A percentile compares a stretch with the other conserved stretches of the same genome.
Evolutionary conservation across 2,329 filamentous ascomycete species (phyloP).

Genomic region (Paecilomyces fulvus): DNA sequence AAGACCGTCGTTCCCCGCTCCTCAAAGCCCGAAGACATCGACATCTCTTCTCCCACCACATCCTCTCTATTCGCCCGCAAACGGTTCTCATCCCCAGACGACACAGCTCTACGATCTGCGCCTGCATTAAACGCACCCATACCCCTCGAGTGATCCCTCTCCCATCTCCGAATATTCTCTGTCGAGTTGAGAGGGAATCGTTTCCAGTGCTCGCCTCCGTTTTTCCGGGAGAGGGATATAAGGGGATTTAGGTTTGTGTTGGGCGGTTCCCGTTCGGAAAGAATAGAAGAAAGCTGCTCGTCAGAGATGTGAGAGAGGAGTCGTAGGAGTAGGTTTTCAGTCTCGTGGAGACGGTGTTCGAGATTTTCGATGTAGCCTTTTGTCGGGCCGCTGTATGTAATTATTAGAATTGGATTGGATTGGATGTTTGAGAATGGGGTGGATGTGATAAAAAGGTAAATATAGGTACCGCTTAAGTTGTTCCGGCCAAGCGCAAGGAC

Average conservation of each 20-base stretch:
- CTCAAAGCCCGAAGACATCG: background rate
- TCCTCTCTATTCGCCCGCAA: background rate
- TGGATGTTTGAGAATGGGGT: no score
- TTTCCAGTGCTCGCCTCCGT: slow-evolving; percentile 30
- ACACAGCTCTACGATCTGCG: no score
- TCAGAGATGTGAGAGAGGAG: slow-evolving; percentile 26
- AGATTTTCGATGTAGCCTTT: slow-evolving; percentile 40
- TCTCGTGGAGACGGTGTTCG: slow-evolving; percentile 35
- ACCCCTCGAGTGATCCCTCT: slow-evolving; percentile 16
- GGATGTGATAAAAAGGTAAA: no score
- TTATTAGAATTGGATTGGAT: background rate
- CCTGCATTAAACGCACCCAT: no score
- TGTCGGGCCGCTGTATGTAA: slow-evolving; percentile 32
- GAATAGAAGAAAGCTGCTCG: slow-evolving; percentile 19
- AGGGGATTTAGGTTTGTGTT: slow-evolving; percentile 3
- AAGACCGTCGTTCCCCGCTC: no score
- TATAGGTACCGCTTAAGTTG: slow-evolving; percentile 27
- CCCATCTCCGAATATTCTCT: slow-evolving; percentile 28
- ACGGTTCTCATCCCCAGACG: background rate
- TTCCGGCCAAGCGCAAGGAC: slow-evolving; percentile 30
- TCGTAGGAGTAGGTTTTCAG: slow-evolving; percentile 32
- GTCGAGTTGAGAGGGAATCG: slow-evolving; percentile 26
- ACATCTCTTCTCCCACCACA: background rate
- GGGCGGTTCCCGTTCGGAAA: slow-evolving; percentile 9
- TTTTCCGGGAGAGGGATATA: slow-evolving; percentile 18